These are phyloP conservation scores for Beauveria rudraprayagi DNA, from an alignment of 2,329 filamentous ascomycete genomes.

Conservation along the genomic window DNA sequence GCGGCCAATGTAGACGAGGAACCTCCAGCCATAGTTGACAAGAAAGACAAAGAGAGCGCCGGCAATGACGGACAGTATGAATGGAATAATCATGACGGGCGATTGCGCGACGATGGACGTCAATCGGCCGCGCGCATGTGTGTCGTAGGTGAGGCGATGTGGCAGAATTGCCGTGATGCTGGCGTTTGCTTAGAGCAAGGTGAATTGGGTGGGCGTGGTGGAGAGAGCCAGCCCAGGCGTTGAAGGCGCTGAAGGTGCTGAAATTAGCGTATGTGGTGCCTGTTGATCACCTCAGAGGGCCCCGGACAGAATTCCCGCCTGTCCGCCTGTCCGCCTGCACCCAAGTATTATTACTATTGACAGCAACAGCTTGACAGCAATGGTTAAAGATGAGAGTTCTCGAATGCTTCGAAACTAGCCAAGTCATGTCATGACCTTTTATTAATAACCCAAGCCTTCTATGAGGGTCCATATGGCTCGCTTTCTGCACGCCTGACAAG, in stretches of 20 bases:
- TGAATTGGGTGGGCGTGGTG: background rate
- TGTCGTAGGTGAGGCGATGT: conserved; percentile 2
- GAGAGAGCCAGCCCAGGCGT: background rate
- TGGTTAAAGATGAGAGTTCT: too few species aligned
- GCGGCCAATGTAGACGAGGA: conserved; percentile 18
- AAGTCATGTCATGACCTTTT: too few species aligned
- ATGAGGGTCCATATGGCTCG: too few species aligned
- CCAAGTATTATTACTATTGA: too few species aligned
- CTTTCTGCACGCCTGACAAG: background rate
- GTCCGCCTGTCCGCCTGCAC: too few species aligned
- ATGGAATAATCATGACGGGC: conserved; percentile 16
- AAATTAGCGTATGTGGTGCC: background rate
- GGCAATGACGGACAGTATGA: conserved; percentile 27
- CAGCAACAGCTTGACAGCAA: too few species aligned
- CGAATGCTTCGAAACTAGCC: too few species aligned
- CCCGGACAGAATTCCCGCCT: too few species aligned
- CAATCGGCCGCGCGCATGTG: background rate
- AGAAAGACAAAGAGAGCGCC: conserved; percentile 26
- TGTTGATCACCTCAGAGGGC: too few species aligned
- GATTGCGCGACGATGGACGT: background rate
- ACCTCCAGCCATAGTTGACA: conserved; percentile 19
- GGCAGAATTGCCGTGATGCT: background rate
- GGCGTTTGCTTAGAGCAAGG: background rate
- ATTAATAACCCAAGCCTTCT: too few species aligned
- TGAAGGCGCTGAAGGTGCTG: background rate